phyloP scores from a whole-genome alignment of 2,329 filamentous ascomycete species.

The Stachybotrys elegans region DNA sequence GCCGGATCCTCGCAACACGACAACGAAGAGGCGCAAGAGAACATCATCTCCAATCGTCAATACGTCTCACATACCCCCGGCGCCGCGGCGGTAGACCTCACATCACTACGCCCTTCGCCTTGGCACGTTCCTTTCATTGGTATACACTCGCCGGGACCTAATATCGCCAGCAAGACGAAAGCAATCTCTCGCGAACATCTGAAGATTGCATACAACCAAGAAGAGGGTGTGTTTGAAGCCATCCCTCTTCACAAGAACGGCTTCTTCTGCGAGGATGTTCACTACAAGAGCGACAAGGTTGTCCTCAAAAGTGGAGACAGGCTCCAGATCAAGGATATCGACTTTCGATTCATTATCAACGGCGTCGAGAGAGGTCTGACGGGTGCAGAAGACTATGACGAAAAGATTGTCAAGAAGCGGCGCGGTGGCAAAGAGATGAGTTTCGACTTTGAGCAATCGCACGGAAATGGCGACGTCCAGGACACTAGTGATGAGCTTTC shows the following conservation, averaged over 20 bases:
- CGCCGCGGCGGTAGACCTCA: constrained; percentile 54
- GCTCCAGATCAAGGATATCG: constrained; percentile 68
- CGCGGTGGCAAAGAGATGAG: constrained; percentile 66
- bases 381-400: constrained; percentile 52
- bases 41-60: constrained; percentile 52
- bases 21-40: constrained; percentile 37
- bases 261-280: constrained; percentile 60
- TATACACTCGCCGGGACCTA: constrained; percentile 64
- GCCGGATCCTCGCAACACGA: constrained; percentile 37
- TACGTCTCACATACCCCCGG: constrained; percentile 57
- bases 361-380: constrained; percentile 53
- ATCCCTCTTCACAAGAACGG: constrained; percentile 59
- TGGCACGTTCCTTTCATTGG: constrained; percentile 61
- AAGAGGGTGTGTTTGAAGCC: constrained; percentile 60
- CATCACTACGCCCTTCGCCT: constrained; percentile 54
- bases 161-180: constrained; percentile 60
- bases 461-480: constrained; percentile 50
- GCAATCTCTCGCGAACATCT: constrained; percentile 71
- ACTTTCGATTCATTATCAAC: constrained; percentile 65
- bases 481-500: constrained; percentile 52
- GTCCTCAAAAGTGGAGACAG: constrained; percentile 58
- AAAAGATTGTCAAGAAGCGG: constrained; percentile 37
- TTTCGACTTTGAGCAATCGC: constrained; percentile 63
- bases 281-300: constrained; percentile 50
- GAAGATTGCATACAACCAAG: constrained; percentile 64